These are phyloP conservation scores for Pseudotulostoma volvatum DNA, from an alignment of 495 filamentous ascomycete species.

Conservation along the genomic window DNA sequence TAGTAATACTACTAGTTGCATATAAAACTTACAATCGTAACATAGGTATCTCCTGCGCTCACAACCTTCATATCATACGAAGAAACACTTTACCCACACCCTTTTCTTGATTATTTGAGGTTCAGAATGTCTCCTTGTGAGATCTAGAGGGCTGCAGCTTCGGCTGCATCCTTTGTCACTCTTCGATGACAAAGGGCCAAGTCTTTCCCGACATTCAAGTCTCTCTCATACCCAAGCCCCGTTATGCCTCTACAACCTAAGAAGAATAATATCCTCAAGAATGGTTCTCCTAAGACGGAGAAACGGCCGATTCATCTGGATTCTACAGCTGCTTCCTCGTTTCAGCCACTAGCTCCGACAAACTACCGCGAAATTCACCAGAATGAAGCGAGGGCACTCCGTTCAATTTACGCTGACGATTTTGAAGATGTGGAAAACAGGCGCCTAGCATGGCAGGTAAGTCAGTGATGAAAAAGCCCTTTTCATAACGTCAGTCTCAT, in stretches of 20 bases:
- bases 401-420: slow-evolving; percentile 87
- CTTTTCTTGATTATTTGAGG: too few relatives aligned
- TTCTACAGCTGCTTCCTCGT: slow-evolving; percentile 3
- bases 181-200: slow-evolving; percentile 13
- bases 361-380: slow-evolving; percentile 74
- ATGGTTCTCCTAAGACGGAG: slow-evolving; percentile 18
- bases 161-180: slow-evolving; percentile 26
- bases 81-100: too few relatives aligned
- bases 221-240: slow-evolving; percentile 19
- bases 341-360: slow-evolving; percentile 20
- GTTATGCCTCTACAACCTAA: slow-evolving; percentile 36
- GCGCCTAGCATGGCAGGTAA: slow-evolving; percentile 74
- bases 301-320: slow-evolving; percentile 18
- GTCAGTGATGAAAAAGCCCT: slow-evolving; percentile 5
- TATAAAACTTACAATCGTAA: too few relatives aligned
- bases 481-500: slow-evolving; percentile 1
- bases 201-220: slow-evolving; percentile 4
- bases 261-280: slow-evolving; percentile 20
- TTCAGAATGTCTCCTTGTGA: slow-evolving; percentile 12
- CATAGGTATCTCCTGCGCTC: too few relatives aligned
- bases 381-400: slow-evolving; percentile 72
- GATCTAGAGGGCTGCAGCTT: slow-evolving; percentile 26
- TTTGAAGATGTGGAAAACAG: slow-evolving; percentile 57
- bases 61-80: too few relatives aligned
- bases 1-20: too few relatives aligned